phyloP scores from a whole-genome alignment of 108 stramenopile species.

The Skeletonema tropicum region DNA sequence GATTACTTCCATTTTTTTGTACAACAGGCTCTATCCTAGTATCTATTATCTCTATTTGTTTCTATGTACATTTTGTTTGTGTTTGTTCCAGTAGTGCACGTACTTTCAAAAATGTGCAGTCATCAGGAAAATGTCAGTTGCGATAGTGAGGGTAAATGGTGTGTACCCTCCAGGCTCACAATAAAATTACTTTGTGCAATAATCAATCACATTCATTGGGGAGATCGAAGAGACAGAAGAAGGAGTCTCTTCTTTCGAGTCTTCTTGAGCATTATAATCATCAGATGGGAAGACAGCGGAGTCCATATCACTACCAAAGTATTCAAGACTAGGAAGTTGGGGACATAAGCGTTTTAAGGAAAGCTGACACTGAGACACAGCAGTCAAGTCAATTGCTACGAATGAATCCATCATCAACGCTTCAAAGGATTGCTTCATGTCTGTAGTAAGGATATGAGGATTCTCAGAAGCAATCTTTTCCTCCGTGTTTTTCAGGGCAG shows the following conservation, averaged over 20 bases:
- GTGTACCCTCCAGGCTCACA: not conserved
- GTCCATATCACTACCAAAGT: not conserved
- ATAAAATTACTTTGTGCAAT: not conserved
- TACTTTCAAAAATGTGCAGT: not conserved
- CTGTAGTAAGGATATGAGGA: not conserved
- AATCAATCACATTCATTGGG: not conserved
- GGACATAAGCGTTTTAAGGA: not conserved
- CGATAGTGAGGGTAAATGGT: not conserved
- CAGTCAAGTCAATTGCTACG: not conserved
- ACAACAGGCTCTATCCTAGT: not conserved
- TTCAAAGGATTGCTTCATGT: not conserved
- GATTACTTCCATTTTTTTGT: not conserved
- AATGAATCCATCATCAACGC: not conserved
- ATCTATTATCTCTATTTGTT: not conserved
- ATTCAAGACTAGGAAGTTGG: not conserved
- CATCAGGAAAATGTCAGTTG: not conserved
- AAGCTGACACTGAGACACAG: not conserved
- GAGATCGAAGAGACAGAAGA: not conserved
- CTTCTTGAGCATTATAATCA: not conserved
- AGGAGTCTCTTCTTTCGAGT: too few species aligned
- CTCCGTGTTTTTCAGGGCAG: constrained; percentile 18
- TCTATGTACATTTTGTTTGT: not conserved
- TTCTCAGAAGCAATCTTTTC: constrained; percentile 9
- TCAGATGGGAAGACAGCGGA: not conserved
- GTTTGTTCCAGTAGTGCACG: not conserved